Evolutionary conservation across 441 rosid genomes (phyloP).

Genomic region (Raphanus hybrid): DNA sequence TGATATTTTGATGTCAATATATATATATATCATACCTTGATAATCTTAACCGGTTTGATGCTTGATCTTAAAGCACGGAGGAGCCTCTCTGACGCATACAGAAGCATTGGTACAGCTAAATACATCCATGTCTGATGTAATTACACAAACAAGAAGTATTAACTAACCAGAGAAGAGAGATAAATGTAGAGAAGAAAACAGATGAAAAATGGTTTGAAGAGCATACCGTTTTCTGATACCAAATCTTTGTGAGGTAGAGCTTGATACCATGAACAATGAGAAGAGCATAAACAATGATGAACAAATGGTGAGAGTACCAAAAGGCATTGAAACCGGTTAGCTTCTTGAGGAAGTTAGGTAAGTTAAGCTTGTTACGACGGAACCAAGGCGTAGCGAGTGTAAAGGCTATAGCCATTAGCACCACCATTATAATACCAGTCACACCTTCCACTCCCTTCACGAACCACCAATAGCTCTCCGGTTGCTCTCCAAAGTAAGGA

Average conservation of each 20-base stretch:
- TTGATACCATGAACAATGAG: slow-evolving; percentile 77
- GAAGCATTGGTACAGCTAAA: slow-evolving; percentile 68
- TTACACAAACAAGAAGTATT: slow-evolving; percentile 9
- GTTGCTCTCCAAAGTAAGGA: slow-evolving; percentile 68
- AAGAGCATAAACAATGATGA: slow-evolving; percentile 75
- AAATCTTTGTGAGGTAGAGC: slow-evolving; percentile 71
- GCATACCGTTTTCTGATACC: slow-evolving; percentile 79
- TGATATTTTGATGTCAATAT: too few relatives aligned
- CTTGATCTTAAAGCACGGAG: slow-evolving; percentile 81
- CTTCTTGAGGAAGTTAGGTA: slow-evolving; percentile 69
- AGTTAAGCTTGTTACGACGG: slow-evolving; percentile 72
- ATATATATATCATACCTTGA: slow-evolving; percentile 53
- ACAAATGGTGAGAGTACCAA: slow-evolving; percentile 91
- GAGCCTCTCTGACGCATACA: slow-evolving; percentile 75
- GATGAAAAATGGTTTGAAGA: background rate
- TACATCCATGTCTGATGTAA: slow-evolving; percentile 75
- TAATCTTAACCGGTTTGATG: slow-evolving; percentile 55
- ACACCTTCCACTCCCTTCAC: slow-evolving; percentile 76
- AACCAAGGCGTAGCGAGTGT: slow-evolving; percentile 90
- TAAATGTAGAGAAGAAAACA: background rate
- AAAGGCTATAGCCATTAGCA: slow-evolving; percentile 82
- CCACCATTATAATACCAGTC: slow-evolving; percentile 80
- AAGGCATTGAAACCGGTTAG: slow-evolving; percentile 93
- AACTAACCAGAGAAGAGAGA: slow-evolving; percentile 49
- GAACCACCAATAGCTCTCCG: slow-evolving; percentile 76